Evolutionary conservation across 2,329 filamentous ascomycete genomes (phyloP), one percentile per base, ranked within the genome.

Genomic region (Apiospora koreana): DNA sequence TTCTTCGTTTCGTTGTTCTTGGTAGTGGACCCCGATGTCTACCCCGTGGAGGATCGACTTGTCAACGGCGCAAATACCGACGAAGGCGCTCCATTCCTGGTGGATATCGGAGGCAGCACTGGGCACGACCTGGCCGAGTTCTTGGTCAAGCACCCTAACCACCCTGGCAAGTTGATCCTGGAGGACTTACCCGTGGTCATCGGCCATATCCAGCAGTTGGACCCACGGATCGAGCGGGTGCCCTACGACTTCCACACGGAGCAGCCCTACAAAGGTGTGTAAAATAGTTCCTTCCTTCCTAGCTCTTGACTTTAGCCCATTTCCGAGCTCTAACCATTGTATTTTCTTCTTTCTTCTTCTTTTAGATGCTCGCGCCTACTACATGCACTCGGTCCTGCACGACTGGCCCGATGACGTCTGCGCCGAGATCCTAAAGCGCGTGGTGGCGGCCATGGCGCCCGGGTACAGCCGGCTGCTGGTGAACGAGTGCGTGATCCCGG

Each of bases 221-320:
- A 78, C 35, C 9, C 31, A 0, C 69, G 69, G 6, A 81, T 83
- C 45, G 76, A 80, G 68, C 70, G 73, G 6, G 80, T 85, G 78
- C 75, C 74, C 2, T 80, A 87, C 70, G 82, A 87, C 72, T 87
- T 87, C 69, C 81, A 82, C 68, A 83, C 78, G 0, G 79, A 82
- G 67, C 83, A 87, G 71, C 83, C 82, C 0, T 72, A 87, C 9
- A 83, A 84, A 71, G 82, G 81, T 68, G n/a, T n/a, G n/a, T n/a
- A n/a, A 9, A 62, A 18, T 75, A 21, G 12, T 5, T 1, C 23
- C 16, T 14, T 23, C 6, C 9, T 31, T 45, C 48, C 31, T n/a
- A n/a, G n/a, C n/a, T n/a, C n/a, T n/a, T n/a, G 21, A 48, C n/a
- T 23, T 2, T 18, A 6, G 16, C n/a, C 2, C n/a, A n/a, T n/a